Evolutionary conservation across 2,329 filamentous ascomycete genomes (phyloP).

Genomic region (Colletotrichum tamarilloi): DNA sequence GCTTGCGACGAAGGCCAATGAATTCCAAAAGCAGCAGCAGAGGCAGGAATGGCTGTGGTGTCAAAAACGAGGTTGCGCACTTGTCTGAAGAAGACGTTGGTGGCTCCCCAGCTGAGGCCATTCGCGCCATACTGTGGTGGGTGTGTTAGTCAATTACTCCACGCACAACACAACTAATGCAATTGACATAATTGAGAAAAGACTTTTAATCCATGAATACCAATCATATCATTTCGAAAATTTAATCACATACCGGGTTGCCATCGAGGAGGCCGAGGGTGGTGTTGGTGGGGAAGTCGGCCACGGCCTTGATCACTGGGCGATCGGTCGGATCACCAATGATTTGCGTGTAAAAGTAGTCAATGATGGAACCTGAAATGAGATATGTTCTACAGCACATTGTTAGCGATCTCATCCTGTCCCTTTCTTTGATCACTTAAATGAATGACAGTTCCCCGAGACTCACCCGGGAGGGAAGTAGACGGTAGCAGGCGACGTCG

Average conservation of each 20-base stretch:
- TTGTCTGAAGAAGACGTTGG: constrained; percentile 70
- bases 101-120: constrained; percentile 61
- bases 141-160: neutral
- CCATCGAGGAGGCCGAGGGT: constrained; percentile 60
- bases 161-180: neutral
- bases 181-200: neutral
- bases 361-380: constrained; percentile 76
- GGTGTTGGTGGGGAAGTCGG: constrained; percentile 53
- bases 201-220: too few relatives aligned
- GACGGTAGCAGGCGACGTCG: constrained; percentile 49
- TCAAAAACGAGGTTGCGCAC: constrained; percentile 69
- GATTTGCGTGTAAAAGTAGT: constrained; percentile 84
- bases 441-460: too few relatives aligned
- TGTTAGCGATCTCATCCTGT: too few relatives aligned
- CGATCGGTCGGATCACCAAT: constrained; percentile 74
- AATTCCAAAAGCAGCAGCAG: constrained; percentile 62
- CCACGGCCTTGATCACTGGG: constrained; percentile 65
- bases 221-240: too few relatives aligned
- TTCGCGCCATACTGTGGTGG: constrained; percentile 48
- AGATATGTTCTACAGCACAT: constrained; percentile 66
- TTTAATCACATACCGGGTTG: constrained; percentile 39
- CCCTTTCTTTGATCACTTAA: too few relatives aligned
- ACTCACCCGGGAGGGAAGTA: constrained; percentile 51
- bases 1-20: constrained; percentile 78
- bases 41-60: constrained; percentile 59